phyloP scores from a whole-genome alignment of 371 early-diverging fungal species.

The Enterospora canceri region DNA sequence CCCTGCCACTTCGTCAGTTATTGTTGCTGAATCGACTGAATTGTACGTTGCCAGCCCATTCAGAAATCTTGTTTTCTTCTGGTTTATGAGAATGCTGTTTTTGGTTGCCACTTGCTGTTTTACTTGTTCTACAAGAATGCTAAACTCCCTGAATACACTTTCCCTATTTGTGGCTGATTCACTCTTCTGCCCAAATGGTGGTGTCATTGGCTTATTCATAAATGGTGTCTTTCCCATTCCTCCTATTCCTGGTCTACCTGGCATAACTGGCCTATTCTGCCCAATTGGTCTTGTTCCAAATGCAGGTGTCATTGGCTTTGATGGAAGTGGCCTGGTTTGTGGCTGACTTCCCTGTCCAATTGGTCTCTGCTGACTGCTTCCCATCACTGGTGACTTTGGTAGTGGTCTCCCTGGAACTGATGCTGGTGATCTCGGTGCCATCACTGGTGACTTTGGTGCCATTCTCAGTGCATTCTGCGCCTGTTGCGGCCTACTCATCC shows the following conservation, averaged over 20 bases:
- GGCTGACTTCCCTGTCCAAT: neutral
- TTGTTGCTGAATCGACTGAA: neutral
- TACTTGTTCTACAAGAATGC: neutral
- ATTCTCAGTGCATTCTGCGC: too few species aligned
- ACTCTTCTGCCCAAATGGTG: neutral
- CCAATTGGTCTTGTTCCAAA: neutral
- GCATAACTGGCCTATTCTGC: neutral
- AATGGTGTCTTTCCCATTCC: neutral
- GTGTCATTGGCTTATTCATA: neutral
- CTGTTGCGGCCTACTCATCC: too few species aligned
- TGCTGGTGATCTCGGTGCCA: neutral
- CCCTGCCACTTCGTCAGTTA: neutral
- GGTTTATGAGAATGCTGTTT: conserved; percentile 15
- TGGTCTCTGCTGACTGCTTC: neutral
- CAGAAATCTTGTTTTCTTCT: conserved; percentile 9
- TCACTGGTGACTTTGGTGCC: neutral
- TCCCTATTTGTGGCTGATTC: neutral
- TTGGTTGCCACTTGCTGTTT: conserved; percentile 9
- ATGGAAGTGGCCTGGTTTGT: neutral
- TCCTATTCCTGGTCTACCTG: too few species aligned
- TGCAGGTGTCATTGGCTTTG: neutral
- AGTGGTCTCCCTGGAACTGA: neutral
- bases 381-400: neutral
- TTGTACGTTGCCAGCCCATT: conserved; percentile 1
- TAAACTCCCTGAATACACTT: conserved; percentile 1